Evolutionary conservation across 805 yeast genomes (phyloP).

Genomic region (Candida nonsorbophila): DNA sequence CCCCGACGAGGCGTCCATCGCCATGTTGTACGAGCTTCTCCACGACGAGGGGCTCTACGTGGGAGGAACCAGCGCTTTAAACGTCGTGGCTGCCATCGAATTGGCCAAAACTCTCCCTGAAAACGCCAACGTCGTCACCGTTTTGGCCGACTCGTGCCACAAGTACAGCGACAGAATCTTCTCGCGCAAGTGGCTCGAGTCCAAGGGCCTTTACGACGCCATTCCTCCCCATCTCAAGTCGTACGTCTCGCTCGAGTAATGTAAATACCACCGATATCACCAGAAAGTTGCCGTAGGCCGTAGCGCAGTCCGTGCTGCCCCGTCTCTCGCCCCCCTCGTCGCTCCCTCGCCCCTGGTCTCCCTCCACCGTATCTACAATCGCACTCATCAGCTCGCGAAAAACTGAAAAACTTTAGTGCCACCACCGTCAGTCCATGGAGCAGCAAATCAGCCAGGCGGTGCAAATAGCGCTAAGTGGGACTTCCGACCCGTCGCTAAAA

Average conservation of each 20-base stretch:
- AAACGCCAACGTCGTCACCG: constrained; percentile 75
- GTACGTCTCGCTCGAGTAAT: constrained; percentile 46
- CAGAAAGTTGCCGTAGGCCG: not conserved
- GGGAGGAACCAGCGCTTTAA: constrained; percentile 88
- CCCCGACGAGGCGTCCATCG: constrained; percentile 75
- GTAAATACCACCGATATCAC: not conserved
- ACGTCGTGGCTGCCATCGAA: constrained; percentile 82
- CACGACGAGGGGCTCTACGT: constrained; percentile 88
- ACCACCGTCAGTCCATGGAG: constrained; percentile 19
- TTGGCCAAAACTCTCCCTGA: constrained; percentile 76
- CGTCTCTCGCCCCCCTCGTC: not conserved
- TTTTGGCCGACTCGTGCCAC: constrained; percentile 88
- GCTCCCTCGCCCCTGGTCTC: not conserved
- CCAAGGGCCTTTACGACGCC: constrained; percentile 57
- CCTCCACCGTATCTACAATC: constrained; percentile 1
- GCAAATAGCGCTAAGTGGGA: constrained; percentile 69
- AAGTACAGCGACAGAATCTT: constrained; percentile 81
- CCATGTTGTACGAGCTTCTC: constrained; percentile 75
- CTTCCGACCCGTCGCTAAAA: constrained; percentile 56
- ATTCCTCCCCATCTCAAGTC: constrained; percentile 68
- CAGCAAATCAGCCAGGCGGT: constrained; percentile 86
- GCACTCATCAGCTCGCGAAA: not conserved
- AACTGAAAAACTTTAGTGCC: constrained; percentile 3
- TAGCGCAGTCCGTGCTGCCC: not conserved
- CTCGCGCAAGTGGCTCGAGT: constrained; percentile 69